A percentile compares a stretch with the other conserved stretches of the same genome.
phyloP scores from a whole-genome alignment of 192 early-diverging fungal species.

The Dimargaris cristalligena region DNA sequence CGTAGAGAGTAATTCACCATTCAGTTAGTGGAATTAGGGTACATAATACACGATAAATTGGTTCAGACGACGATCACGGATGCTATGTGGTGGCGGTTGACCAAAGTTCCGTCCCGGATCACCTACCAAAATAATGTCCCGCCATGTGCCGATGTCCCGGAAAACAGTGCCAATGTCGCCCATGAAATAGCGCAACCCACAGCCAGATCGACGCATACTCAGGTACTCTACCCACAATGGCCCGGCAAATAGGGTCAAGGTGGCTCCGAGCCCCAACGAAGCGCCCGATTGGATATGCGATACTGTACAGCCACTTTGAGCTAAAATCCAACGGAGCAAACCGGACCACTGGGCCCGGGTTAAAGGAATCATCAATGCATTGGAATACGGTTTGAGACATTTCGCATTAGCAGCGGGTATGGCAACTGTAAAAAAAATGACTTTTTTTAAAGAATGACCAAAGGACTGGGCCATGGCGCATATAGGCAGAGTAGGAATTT shows the following conservation, averaged over 20 bases:
- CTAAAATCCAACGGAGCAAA: neutral
- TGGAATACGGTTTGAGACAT: neutral
- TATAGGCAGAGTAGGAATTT: too few relatives aligned
- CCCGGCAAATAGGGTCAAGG: neutral
- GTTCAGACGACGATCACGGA: neutral
- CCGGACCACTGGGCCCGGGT: neutral
- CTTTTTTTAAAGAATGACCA: too few relatives aligned
- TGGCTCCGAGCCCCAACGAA: neutral
- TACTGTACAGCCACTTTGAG: neutral
- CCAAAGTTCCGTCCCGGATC: too few relatives aligned
- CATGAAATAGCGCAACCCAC: neutral
- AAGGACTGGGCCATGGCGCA: too few relatives aligned
- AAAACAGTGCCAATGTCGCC: neutral
- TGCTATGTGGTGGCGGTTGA: neutral
- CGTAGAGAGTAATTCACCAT: neutral
- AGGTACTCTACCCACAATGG: neutral
- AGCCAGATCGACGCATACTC: neutral
- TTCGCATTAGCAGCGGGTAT: neutral
- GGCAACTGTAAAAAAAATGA: neutral
- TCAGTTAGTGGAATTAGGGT: neutral
- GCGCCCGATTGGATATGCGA: neutral
- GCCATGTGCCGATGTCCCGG: neutral
- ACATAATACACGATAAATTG: neutral
- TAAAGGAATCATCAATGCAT: neutral
- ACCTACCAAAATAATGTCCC: neutral